A percentile compares a stretch with the other conserved stretches of the same genome.
Evolutionary conservation across 331 rosid genomes (phyloP).

Genomic region (Prunus yedoensis): DNA sequence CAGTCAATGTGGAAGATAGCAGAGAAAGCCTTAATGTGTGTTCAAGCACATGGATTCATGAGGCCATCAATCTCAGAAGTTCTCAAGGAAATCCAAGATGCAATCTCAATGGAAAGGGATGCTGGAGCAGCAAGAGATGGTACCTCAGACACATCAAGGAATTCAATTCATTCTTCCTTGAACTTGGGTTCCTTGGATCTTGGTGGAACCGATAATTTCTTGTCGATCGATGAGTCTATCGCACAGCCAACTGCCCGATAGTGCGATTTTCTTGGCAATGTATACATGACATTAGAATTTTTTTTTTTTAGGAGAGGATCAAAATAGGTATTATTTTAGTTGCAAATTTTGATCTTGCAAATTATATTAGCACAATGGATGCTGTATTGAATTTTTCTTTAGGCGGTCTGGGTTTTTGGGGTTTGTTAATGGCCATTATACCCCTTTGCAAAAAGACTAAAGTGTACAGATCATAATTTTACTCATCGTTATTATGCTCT

Average conservation of each 20-base stretch:
- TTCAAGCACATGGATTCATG: constrained; percentile 81
- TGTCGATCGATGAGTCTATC: constrained; percentile 50
- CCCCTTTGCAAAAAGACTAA: not conserved
- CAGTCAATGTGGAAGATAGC: constrained; percentile 99
- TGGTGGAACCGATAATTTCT: constrained; percentile 39
- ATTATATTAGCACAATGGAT: not conserved
- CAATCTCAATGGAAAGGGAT: constrained; percentile 74
- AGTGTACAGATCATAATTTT: no score
- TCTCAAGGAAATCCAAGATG: constrained; percentile 94
- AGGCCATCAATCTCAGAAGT: constrained; percentile 94
- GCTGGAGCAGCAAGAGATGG: constrained; percentile 41
- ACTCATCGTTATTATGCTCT: no score
- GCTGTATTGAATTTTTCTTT: not conserved
- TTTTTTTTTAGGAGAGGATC: not conserved
- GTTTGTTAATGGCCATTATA: no score
- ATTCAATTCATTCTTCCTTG: constrained; percentile 46
- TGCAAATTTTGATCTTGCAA: not conserved
- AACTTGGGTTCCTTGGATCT: constrained; percentile 41
- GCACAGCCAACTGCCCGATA: constrained; percentile 51
- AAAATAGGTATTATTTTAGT: not conserved
- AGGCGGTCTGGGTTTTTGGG: no score
- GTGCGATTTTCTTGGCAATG: not conserved
- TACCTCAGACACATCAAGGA: constrained; percentile 44
- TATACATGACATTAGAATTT: not conserved
- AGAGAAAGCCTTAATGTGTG: constrained; percentile 97